phyloP scores from a whole-genome alignment of 495 filamentous ascomycete genomes.

The Glutinoglossum americanum region DNA sequence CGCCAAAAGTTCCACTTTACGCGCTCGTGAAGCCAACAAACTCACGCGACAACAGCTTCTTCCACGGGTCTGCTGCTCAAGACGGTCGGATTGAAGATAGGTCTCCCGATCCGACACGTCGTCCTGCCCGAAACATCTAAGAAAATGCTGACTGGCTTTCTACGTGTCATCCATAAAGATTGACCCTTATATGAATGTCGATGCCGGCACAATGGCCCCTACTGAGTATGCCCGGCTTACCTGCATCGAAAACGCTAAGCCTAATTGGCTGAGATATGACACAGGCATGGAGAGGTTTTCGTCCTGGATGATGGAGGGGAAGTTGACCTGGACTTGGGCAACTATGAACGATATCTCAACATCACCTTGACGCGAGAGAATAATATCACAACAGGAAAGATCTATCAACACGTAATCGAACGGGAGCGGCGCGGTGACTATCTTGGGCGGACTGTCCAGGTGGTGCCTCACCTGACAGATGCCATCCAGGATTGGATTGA shows the following conservation, averaged over 20 bases:
- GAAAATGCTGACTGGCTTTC: constrained; percentile 15
- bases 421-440: constrained; percentile 65
- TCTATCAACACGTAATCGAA: constrained; percentile 73
- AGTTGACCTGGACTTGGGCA: constrained; percentile 82
- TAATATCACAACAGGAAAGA: constrained; percentile 93
- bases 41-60: constrained; percentile 23
- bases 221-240: constrained; percentile 35
- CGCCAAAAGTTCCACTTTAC: constrained; percentile 10
- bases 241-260: neutral
- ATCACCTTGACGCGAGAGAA: constrained; percentile 54
- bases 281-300: constrained; percentile 51
- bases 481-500: constrained; percentile 86
- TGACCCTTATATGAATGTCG: constrained; percentile 69
- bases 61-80: constrained; percentile 66
- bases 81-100: constrained; percentile 53
- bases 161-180: constrained; percentile 50
- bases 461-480: constrained; percentile 80
- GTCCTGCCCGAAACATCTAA: neutral
- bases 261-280: constrained; percentile 6
- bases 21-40: constrained; percentile 2
- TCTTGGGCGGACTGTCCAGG: constrained; percentile 79
- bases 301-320: constrained; percentile 61
- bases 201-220: constrained; percentile 67
- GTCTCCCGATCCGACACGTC: constrained; percentile 9
- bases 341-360: constrained; percentile 74